These are phyloP conservation scores for Mucor velutinosus DNA, from an alignment of 371 early-diverging fungal genomes.

Conservation along the genomic window DNA sequence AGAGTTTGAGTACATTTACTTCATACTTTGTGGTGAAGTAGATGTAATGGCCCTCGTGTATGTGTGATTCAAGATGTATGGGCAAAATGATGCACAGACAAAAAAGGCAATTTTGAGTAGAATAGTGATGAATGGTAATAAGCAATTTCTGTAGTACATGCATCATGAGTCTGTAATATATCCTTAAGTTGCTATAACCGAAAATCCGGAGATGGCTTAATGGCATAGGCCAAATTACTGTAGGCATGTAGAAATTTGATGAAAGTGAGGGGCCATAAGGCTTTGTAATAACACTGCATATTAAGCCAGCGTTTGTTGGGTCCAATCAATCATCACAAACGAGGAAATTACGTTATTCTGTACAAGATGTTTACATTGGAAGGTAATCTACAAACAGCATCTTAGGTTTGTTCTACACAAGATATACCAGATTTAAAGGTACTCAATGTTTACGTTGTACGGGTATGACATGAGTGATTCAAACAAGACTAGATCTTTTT, in stretches of 20 bases:
- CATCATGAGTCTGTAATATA: background rate
- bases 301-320: background rate
- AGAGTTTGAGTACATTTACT: too few species aligned
- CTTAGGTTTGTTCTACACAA: background rate
- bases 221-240: background rate
- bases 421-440: background rate
- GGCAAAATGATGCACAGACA: too few species aligned
- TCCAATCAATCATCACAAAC: background rate
- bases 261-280: too few species aligned
- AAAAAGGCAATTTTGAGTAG: background rate
- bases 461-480: background rate
- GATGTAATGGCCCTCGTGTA: too few species aligned
- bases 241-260: too few species aligned
- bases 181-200: background rate
- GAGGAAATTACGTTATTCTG: background rate
- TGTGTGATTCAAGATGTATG: too few species aligned
- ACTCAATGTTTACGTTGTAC: constrained; percentile 1
- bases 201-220: background rate
- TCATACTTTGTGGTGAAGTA: too few species aligned
- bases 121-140: background rate
- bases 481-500: background rate
- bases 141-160: background rate
- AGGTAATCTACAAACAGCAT: background rate
- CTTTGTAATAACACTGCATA: too few species aligned
- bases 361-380: background rate